A percentile compares a stretch with the other conserved stretches of the same genome.
These are phyloP conservation scores for Talaromyces funiculosus DNA, from an alignment of 2,329 filamentous ascomycete genomes.

Conservation along the genomic window DNA sequence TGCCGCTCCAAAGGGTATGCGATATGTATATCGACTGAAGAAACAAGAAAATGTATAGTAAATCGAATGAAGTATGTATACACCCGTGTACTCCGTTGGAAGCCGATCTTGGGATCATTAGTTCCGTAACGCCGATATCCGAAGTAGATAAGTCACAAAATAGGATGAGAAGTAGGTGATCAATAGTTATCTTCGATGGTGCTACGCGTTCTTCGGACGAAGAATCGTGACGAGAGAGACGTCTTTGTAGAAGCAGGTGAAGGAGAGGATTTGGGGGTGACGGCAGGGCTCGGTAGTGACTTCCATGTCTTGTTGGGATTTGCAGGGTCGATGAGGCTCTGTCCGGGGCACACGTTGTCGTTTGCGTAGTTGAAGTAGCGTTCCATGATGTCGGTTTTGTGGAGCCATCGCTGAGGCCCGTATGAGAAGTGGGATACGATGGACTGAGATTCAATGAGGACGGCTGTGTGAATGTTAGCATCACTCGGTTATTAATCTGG, in stretches of 20 bases:
- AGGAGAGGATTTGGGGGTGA: not conserved
- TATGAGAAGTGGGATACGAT: constrained; percentile 15
- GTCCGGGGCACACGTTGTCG: constrained; percentile 10
- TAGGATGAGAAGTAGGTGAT: not conserved
- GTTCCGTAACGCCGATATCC: constrained; percentile 4
- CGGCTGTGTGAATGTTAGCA: constrained; percentile 8
- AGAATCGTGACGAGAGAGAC: not conserved
- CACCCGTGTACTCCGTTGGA: constrained; percentile 3
- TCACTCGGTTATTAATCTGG: no score
- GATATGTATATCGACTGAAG: not conserved
- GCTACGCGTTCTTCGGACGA: not conserved
- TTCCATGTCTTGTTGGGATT: constrained; percentile 7
- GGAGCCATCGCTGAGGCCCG: constrained; percentile 9
- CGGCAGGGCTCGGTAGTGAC: not conserved
- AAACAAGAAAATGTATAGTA: not conserved
- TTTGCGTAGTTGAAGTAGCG: constrained; percentile 15
- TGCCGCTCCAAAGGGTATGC: constrained; percentile 1
- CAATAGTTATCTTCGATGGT: not conserved
- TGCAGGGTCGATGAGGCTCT: constrained; percentile 9
- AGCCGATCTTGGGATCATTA: constrained; percentile 1
- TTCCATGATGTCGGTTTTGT: constrained; percentile 14
- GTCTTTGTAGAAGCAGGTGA: not conserved
- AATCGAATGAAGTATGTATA: not conserved
- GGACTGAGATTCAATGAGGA: constrained; percentile 13
- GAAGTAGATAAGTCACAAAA: not conserved